phyloP scores from a whole-genome alignment of 352 stramenopile genomes.

The Phytophthora crassamura region DNA sequence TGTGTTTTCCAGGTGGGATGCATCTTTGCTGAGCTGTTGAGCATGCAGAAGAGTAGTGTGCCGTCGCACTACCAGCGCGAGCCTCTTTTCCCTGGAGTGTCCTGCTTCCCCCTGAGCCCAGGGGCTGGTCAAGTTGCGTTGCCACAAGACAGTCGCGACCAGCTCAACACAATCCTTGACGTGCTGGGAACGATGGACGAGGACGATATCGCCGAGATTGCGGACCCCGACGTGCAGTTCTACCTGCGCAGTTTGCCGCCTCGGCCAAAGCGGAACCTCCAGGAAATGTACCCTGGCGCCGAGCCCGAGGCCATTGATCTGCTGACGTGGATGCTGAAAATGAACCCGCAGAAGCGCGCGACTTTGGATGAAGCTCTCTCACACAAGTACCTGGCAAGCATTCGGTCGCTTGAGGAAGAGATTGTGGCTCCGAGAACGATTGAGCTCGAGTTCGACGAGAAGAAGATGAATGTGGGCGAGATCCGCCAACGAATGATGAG shows the following conservation, averaged over 20 bases:
- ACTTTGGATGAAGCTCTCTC: constrained; percentile 82
- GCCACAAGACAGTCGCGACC: constrained; percentile 85
- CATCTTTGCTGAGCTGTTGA: constrained; percentile 95
- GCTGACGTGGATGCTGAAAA: constrained; percentile 85
- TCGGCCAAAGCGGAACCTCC: constrained; percentile 72
- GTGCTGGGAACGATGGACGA: constrained; percentile 89
- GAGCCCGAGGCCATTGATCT: constrained; percentile 85
- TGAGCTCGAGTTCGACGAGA: constrained; percentile 87
- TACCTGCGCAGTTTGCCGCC: constrained; percentile 81
- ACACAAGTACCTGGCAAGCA: constrained; percentile 88
- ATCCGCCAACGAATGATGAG: constrained; percentile 84
- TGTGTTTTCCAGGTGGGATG: constrained; percentile 86
- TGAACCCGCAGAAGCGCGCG: constrained; percentile 85
- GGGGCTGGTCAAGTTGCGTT: constrained; percentile 76
- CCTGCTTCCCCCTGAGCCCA: constrained; percentile 87
- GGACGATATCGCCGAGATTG: constrained; percentile 87
- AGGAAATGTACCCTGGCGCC: constrained; percentile 86
- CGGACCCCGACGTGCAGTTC: constrained; percentile 82
- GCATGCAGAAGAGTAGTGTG: constrained; percentile 97
- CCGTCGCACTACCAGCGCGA: constrained; percentile 94
- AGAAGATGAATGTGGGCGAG: constrained; percentile 82
- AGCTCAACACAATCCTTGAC: constrained; percentile 90
- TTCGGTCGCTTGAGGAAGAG: constrained; percentile 86
- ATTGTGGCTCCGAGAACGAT: constrained; percentile 86
- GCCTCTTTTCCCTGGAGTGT: constrained; percentile 95